A percentile compares a stretch with the other conserved stretches of the same genome.
phyloP scores from a whole-genome alignment of 2,329 filamentous ascomycete genomes.

The Helotiales sp. region DNA sequence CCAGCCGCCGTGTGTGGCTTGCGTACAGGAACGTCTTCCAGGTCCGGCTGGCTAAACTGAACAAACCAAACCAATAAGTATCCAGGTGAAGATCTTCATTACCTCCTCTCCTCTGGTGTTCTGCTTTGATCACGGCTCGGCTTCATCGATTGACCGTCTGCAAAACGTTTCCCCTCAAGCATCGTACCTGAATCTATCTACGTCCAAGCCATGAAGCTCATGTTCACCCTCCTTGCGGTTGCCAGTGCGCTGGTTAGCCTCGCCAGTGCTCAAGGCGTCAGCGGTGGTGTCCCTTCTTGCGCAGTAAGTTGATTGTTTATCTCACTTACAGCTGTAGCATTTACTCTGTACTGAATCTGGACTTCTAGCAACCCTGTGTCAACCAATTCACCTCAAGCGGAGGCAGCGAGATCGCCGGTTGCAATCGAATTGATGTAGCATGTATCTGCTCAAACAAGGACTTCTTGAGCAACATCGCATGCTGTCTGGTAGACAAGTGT shows the following conservation, averaged over 20 bases:
- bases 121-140: background rate
- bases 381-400: conserved; percentile 40
- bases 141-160: background rate
- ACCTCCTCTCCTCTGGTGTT: background rate
- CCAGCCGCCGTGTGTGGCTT: background rate
- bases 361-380: conserved; percentile 42
- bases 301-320: conserved; percentile 53
- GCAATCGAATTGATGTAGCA: conserved; percentile 46
- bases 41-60: conserved; percentile 4
- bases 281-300: conserved; percentile 53
- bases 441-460: conserved; percentile 54
- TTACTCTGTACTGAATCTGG: conserved; percentile 5
- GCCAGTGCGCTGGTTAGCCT: conserved; percentile 59
- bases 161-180: background rate
- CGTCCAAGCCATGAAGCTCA: conserved; percentile 23
- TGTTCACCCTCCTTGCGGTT: conserved; percentile 45
- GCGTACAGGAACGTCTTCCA: background rate
- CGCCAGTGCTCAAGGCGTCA: conserved; percentile 53
- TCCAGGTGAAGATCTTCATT: background rate
- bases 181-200: background rate
- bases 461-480: conserved; percentile 55
- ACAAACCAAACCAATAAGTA: background rate
- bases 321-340: background rate
- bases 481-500: conserved; percentile 55
- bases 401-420: conserved; percentile 49